A percentile compares a stretch with the other conserved stretches of the same genome.
Conservation (phyloP, 2,329 filamentous ascomycete species). For the Zymoseptoria brevis region DNA sequence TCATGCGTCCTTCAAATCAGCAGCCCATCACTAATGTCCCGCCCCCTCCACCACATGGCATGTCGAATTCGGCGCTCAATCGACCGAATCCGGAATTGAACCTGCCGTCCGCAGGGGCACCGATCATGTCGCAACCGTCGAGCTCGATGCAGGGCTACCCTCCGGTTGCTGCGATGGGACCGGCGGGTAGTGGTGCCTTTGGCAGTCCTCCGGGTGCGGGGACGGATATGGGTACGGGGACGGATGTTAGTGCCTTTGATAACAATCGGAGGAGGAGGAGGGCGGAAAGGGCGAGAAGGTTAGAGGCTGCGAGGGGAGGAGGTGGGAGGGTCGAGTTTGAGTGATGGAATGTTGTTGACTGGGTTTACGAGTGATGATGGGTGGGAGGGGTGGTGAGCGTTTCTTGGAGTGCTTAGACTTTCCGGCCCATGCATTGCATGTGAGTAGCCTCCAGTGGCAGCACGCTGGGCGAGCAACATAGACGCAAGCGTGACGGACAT, state of each 20-base stretch:
- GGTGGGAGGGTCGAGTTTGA: conserved; percentile 43
- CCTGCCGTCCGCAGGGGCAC: conserved; percentile 19
- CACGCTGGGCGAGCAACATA: neutral
- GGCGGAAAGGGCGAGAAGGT: conserved; percentile 43
- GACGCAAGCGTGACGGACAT: neutral
- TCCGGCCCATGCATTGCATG: neutral
- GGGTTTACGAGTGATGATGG: neutral
- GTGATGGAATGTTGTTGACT: conserved; percentile 16
- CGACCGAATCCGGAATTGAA: conserved; percentile 23
- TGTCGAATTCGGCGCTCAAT: conserved; percentile 18
- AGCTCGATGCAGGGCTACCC: neutral
- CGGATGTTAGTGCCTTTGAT: conserved; percentile 41
- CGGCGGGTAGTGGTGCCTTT: conserved; percentile 21
- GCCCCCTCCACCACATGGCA: conserved; percentile 21
- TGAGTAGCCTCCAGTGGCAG: neutral
- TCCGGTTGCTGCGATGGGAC: conserved; percentile 10
- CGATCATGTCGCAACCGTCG: conserved; percentile 8
- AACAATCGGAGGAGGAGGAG: conserved; percentile 46
- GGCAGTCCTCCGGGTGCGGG: conserved; percentile 29
- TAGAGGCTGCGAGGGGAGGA: conserved; percentile 26
- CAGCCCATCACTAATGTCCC: conserved; percentile 27
- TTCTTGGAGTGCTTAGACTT: neutral
- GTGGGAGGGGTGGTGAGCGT: neutral
- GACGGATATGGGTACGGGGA: conserved; percentile 32
- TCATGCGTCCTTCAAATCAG: conserved; percentile 19